Evolutionary conservation across 192 early-diverging fungal genomes (phyloP), one percentile per base, ranked within the genome.

Genomic region (Gonapodya prolifera): DNA sequence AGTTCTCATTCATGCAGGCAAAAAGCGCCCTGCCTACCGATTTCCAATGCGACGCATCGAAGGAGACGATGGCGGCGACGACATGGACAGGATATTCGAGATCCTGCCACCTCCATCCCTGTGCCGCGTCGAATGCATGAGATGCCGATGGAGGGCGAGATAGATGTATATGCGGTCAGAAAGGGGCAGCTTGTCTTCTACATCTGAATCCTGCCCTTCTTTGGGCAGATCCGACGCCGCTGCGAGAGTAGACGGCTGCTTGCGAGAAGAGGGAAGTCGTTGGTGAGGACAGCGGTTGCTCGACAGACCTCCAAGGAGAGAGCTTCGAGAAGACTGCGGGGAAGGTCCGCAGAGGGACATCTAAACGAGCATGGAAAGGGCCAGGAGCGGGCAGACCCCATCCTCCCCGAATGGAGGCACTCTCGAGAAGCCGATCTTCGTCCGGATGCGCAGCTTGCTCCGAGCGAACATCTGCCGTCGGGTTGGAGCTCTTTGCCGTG

Each of bases 121-220:
- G n/a, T n/a, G n/a, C n/a, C n/a, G n/a, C n/a, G n/a, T n/a, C n/a
- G n/a, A n/a, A n/a, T 70, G 84, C 75, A 84, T 76, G 61, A 88
- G 86, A 35, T 83, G 79, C 77, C 84, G 86, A 73, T 89, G 85
- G 34, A 89, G 79, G 1, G 86, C 82, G 76, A 83, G 87, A 71
- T 87, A 89, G 70, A 84, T 85, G 80, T 86, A 89, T 35, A 89
- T 84, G 2, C 87, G 80, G 75, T 89, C 87, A 13, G 79, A 81
- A 2, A 89, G 78, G 2, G 78, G 35, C 16, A 89, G 76, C 17
- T 81, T 80, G 28, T 82, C 18, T 23, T 75, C 75, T 75, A 23
- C 75, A 34, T 87, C 82, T 33, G n/a, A n/a, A n/a, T n/a, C n/a
- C n/a, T n/a, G n/a, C n/a, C n/a, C n/a, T n/a, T n/a, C n/a, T 86